Evolutionary conservation across 805 yeast species (phyloP).

Genomic region (Dipodascopsis uninucleata): DNA sequence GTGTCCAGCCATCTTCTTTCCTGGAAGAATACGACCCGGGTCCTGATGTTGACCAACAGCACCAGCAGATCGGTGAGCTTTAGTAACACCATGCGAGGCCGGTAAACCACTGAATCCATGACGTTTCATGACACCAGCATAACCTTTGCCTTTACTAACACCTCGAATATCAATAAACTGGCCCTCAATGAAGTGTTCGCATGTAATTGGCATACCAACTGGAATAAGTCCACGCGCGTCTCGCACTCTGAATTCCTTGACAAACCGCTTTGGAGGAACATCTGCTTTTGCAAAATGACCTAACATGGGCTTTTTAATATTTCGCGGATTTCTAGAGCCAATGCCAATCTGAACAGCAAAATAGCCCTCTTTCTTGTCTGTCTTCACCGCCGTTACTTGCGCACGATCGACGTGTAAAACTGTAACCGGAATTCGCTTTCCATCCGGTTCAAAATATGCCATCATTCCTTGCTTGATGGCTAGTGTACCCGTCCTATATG

Average conservation of each 20-base stretch:
- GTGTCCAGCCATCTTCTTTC: constrained; percentile 97
- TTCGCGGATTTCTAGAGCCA: constrained; percentile 61
- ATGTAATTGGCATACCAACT: constrained; percentile 71
- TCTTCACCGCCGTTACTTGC: constrained; percentile 75
- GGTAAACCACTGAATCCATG: constrained; percentile 83
- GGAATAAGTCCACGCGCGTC: constrained; percentile 63
- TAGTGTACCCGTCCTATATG: constrained; percentile 76
- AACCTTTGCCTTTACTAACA: constrained; percentile 88
- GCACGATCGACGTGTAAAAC: constrained; percentile 82
- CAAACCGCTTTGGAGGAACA: constrained; percentile 75
- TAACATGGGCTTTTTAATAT: constrained; percentile 60
- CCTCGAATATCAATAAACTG: constrained; percentile 80
- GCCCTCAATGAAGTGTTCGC: constrained; percentile 80
- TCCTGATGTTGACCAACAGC: constrained; percentile 93
- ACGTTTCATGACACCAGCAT: constrained; percentile 97
- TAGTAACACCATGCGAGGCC: constrained; percentile 94
- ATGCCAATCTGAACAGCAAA: constrained; percentile 84
- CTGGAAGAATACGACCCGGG: constrained; percentile 95
- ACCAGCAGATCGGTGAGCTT: constrained; percentile 93
- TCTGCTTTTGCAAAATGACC: constrained; percentile 76
- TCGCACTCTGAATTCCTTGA: constrained; percentile 77
- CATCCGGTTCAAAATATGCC: constrained; percentile 68
- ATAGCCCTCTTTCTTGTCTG: constrained; percentile 71
- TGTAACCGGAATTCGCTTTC: constrained; percentile 75
- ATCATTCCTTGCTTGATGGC: constrained; percentile 90